Evolutionary conservation across 176 grass and related monocot genomes (phyloP).

Genomic region (Oryza rufipogon): DNA sequence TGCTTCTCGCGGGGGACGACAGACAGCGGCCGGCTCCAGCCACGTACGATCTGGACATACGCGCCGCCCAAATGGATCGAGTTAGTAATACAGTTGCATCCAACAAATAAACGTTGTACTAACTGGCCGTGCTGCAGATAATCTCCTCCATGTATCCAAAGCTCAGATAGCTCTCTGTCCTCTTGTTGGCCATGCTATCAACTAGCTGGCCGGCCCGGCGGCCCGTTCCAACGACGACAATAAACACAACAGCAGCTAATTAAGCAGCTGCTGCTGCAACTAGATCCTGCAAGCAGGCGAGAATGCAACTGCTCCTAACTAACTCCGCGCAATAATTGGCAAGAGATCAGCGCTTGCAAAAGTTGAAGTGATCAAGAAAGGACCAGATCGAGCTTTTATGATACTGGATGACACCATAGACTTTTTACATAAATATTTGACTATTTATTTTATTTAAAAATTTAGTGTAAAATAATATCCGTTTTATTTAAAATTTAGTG

Average conservation of each 20-base stretch:
- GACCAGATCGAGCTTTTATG: too few relatives aligned
- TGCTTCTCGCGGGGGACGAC: neutral
- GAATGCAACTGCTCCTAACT: constrained; percentile 19
- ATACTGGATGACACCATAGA: too few relatives aligned
- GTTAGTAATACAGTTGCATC: too few relatives aligned
- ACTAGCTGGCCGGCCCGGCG: too few relatives aligned
- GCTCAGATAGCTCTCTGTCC: neutral
- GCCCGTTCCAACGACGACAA: too few relatives aligned
- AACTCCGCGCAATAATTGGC: neutral
- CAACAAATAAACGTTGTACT: neutral
- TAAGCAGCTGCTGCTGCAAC: neutral
- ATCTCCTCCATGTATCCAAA: too few relatives aligned
- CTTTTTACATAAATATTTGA: too few relatives aligned
- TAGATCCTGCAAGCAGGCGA: neutral
- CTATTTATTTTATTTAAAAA: too few relatives aligned
- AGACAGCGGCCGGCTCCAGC: neutral
- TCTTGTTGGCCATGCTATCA: neutral
- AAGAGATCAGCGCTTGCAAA: neutral
- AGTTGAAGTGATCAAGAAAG: neutral
- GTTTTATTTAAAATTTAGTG: too few relatives aligned
- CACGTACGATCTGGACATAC: neutral
- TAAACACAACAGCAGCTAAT: neutral
- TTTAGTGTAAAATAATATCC: too few relatives aligned
- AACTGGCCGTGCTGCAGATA: too few relatives aligned
- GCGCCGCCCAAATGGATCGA: neutral